Evolutionary conservation across 169 alveolate genomes (phyloP).

Genomic region (Plasmodium relictum): DNA sequence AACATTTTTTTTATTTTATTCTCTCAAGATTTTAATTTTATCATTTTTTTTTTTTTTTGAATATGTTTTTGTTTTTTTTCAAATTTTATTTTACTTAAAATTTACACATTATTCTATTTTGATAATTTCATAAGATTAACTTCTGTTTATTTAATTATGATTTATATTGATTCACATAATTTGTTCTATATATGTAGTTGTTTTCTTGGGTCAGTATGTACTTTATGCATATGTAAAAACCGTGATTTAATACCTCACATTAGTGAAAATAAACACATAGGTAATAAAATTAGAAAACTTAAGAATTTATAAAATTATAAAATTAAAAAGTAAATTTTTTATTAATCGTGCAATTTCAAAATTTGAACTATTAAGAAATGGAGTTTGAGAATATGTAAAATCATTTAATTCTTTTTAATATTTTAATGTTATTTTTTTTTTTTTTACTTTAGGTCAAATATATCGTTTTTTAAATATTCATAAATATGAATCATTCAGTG

Average conservation of each 20-base stretch:
- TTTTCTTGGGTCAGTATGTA: conserved; percentile 62
- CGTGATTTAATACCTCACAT: conserved; percentile 65
- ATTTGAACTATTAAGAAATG: neutral
- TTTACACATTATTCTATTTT: conserved; percentile 4
- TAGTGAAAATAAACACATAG: conserved; percentile 65
- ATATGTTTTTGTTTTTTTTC: neutral
- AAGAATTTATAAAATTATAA: neutral
- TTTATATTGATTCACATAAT: conserved; percentile 46
- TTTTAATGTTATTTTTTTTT: neutral
- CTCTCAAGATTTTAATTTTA: no score
- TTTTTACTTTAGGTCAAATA: conserved; percentile 15
- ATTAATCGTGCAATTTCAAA: neutral
- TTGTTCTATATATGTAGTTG: conserved; percentile 43
- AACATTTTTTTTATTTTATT: no score
- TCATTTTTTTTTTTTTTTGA: no score
- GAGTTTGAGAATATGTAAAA: neutral
- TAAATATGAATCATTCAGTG: conserved; percentile 55
- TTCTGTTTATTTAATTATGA: conserved; percentile 23
- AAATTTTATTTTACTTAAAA: neutral
- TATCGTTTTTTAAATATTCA: conserved; percentile 63
- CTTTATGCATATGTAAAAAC: conserved; percentile 56
- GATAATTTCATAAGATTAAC: neutral
- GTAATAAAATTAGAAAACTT: conserved; percentile 10
- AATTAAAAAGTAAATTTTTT: conserved; percentile 3
- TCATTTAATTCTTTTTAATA: neutral